These are phyloP conservation scores for Trametes sanguinea DNA, from an alignment of 768 basidiomycete genomes.

Conservation along the genomic window DNA sequence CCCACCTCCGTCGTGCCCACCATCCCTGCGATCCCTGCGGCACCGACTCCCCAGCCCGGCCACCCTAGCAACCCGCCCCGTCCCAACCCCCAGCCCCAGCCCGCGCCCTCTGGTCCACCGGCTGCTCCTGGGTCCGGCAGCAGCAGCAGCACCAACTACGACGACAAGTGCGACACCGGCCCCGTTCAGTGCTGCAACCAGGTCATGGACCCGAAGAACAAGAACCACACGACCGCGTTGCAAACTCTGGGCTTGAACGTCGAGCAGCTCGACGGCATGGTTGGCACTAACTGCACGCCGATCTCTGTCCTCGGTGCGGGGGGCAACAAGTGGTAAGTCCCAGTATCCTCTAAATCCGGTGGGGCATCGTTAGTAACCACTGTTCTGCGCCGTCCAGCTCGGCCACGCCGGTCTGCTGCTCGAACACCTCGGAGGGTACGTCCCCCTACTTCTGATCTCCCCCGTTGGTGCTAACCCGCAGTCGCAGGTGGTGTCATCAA, in stretches of 20 bases:
- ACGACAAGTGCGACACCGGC: constrained; percentile 14
- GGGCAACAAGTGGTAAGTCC: constrained; percentile 8
- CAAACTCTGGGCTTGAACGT: constrained; percentile 15
- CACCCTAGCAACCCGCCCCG: background rate
- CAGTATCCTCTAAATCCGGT: background rate
- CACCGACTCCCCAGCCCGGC: background rate
- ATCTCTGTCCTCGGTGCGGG: constrained; percentile 1
- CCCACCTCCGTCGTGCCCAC: background rate
- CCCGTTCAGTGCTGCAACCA: constrained; percentile 17
- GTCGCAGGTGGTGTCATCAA: constrained; percentile 6
- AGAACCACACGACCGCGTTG: background rate
- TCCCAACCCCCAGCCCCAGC: background rate
- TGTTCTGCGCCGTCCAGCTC: background rate
- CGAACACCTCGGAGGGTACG: constrained; percentile 12
- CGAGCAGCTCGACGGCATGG: constrained; percentile 8
- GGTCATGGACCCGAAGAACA: background rate
- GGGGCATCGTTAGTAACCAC: background rate
- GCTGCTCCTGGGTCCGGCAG: background rate
- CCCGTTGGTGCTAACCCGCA: background rate
- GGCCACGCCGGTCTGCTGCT: constrained; percentile 17
- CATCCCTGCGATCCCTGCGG: background rate
- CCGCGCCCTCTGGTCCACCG: background rate
- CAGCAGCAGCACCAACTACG: background rate
- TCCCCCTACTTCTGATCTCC: background rate
- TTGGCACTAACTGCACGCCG: constrained; percentile 9